These are phyloP conservation scores for Cladochytrium tenue DNA, from an alignment of 371 early-diverging fungal species.

Conservation along the genomic window DNA sequence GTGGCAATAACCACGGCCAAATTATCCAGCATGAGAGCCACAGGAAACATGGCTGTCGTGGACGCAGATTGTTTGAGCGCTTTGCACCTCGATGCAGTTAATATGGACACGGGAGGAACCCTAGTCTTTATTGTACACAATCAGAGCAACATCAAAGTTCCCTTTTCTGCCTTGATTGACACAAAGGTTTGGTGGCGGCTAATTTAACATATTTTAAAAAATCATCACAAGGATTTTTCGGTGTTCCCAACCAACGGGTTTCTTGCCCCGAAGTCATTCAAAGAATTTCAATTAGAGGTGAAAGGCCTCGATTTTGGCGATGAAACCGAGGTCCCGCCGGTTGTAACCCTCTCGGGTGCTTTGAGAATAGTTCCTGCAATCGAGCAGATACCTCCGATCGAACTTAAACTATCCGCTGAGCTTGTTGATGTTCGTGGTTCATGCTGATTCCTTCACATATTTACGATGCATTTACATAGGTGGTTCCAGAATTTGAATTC, in stretches of 20 bases:
- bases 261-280: conserved; percentile 22
- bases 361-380: conserved; percentile 25
- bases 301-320: conserved; percentile 19
- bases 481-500: conserved; percentile 28
- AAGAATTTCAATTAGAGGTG: conserved; percentile 34
- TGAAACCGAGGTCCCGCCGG: conserved; percentile 32
- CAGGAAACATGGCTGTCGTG: conserved; percentile 11
- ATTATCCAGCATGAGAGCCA: conserved; percentile 3
- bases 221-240: conserved; percentile 18
- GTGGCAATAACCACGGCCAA: conserved; percentile 15
- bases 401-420: conserved; percentile 26
- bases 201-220: neutral
- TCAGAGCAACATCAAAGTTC: conserved; percentile 33
- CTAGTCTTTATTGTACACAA: conserved; percentile 32
- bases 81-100: conserved; percentile 38
- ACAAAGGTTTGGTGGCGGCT: conserved; percentile 13
- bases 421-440: conserved; percentile 39
- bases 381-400: conserved; percentile 14
- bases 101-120: conserved; percentile 33
- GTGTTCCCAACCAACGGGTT: conserved; percentile 17
- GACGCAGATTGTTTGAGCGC: conserved; percentile 23
- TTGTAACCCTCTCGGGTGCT: conserved; percentile 15
- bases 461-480: conserved; percentile 14
- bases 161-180: conserved; percentile 2
- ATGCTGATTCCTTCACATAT: neutral